These are phyloP conservation scores for Xerocomus minutiporus DNA, from an alignment of 1,284 basidiomycete species.

Conservation along the genomic window DNA sequence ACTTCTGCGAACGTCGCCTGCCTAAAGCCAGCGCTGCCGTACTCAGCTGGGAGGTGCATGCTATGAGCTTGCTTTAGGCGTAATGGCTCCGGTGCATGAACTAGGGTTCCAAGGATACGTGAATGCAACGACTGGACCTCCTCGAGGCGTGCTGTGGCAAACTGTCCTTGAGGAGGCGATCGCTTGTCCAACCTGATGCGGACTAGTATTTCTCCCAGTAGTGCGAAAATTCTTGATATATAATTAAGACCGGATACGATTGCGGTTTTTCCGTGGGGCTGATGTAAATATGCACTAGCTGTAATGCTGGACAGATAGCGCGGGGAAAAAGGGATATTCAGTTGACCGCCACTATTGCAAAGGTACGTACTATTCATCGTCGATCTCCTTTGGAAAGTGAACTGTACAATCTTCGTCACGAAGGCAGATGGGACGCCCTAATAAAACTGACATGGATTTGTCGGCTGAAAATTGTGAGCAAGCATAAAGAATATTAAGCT, in stretches of 20 bases:
- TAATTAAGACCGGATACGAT: slow-evolving; percentile 83
- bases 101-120: slow-evolving; percentile 65
- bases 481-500: background rate
- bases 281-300: slow-evolving; percentile 70
- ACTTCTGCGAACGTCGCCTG: slow-evolving; percentile 81
- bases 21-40: slow-evolving; percentile 63
- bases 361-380: slow-evolving; percentile 75
- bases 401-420: slow-evolving; percentile 84
- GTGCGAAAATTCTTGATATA: slow-evolving; percentile 77
- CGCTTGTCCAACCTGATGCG: slow-evolving; percentile 80
- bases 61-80: slow-evolving; percentile 58
- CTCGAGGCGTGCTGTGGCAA: slow-evolving; percentile 74
- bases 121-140: slow-evolving; percentile 73
- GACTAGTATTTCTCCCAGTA: slow-evolving; percentile 78
- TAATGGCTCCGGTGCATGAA: slow-evolving; percentile 66
- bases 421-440: slow-evolving; percentile 75
- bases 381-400: slow-evolving; percentile 78
- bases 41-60: slow-evolving; percentile 52
- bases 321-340: slow-evolving; percentile 17
- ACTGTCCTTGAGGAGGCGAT: slow-evolving; percentile 76
- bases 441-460: slow-evolving; percentile 81
- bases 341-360: slow-evolving; percentile 33
- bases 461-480: slow-evolving; percentile 51
- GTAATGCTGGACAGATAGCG: slow-evolving; percentile 56
- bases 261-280: slow-evolving; percentile 78